These are phyloP conservation scores for Rhododendron williamsianum DNA, from an alignment of 148 eudicot genomes.

Conservation along the genomic window DNA sequence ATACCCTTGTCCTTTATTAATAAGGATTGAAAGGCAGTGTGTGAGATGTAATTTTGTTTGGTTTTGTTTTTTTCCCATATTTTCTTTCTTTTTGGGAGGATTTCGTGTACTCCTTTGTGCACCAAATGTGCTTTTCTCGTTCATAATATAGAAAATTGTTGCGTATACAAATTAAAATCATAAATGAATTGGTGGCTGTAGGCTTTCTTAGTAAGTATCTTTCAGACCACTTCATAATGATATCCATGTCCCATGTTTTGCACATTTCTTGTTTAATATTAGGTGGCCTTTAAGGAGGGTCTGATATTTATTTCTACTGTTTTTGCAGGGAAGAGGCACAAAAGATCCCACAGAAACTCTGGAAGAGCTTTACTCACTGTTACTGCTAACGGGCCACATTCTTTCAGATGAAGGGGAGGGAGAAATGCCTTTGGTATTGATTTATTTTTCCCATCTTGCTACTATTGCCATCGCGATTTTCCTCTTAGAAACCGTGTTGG, in stretches of 20 bases:
- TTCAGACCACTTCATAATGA: background rate
- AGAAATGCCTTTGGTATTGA: conserved; percentile 73
- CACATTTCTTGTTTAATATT: background rate
- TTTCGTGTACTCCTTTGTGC: background rate
- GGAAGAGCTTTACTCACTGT: conserved; percentile 89
- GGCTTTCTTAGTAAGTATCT: background rate
- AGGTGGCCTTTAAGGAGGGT: background rate
- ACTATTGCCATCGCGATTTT: background rate
- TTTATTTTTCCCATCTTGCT: conserved; percentile 2
- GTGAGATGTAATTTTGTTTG: background rate
- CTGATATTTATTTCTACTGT: conserved; percentile 4
- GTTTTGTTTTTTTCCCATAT: background rate
- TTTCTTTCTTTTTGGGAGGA: background rate
- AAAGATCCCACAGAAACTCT: conserved; percentile 75
- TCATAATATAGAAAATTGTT: background rate
- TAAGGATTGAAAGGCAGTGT: background rate
- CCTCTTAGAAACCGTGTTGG: background rate
- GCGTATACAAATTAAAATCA: background rate
- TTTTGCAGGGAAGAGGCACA: conserved; percentile 59
- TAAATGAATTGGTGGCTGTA: background rate
- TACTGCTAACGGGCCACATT: conserved; percentile 87
- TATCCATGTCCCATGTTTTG: background rate
- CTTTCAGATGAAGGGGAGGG: conserved; percentile 97
- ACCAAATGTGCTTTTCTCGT: background rate
- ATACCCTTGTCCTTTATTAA: background rate